Conservation (phyloP, 306 rosid genomes). For the Nissolia schottii region DNA sequence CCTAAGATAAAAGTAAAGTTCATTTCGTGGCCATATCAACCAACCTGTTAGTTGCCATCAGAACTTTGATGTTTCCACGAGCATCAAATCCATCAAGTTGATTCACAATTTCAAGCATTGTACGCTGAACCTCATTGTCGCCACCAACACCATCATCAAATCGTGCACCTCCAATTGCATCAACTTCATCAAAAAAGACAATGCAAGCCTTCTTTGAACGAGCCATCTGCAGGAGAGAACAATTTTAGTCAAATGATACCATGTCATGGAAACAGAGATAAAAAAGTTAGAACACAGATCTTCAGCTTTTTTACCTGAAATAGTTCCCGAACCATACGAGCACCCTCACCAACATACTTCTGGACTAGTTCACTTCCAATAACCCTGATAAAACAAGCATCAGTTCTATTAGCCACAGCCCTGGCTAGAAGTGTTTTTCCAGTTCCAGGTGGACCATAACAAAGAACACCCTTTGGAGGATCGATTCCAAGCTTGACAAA, state of each 20-base stretch:
- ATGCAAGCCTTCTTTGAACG: conserved; percentile 97
- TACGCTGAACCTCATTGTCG: conserved; percentile 95
- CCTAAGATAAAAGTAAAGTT: not conserved
- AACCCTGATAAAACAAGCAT: conserved; percentile 97
- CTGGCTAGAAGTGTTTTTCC: conserved; percentile 98
- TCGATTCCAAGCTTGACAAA: conserved; percentile 98
- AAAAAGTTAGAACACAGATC: not conserved
- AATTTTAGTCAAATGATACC: conserved; percentile 6
- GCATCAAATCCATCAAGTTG: conserved; percentile 99
- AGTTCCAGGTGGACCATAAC: conserved; percentile 99
- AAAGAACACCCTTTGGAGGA: conserved; percentile 99
- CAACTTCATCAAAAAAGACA: conserved; percentile 96
- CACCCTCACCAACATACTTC: conserved; percentile 98
- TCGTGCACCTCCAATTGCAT: conserved; percentile 99
- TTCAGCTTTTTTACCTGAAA: conserved; percentile 58
- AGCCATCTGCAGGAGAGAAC: conserved; percentile 66
- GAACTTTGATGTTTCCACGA: conserved; percentile 92
- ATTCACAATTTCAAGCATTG: conserved; percentile 98
- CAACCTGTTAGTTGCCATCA: conserved; percentile 98
- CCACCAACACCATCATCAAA: conserved; percentile 99
- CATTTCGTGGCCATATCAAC: conserved; percentile 5
- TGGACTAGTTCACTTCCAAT: conserved; percentile 99
- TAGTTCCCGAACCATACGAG: conserved; percentile 96
- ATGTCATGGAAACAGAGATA: not conserved
- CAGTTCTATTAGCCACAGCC: conserved; percentile 99